Percentiles rank a stretch among this genome's conserved stretches.
Conservation (phyloP, 441 rosid genomes). For the Melastoma candidum region DNA sequence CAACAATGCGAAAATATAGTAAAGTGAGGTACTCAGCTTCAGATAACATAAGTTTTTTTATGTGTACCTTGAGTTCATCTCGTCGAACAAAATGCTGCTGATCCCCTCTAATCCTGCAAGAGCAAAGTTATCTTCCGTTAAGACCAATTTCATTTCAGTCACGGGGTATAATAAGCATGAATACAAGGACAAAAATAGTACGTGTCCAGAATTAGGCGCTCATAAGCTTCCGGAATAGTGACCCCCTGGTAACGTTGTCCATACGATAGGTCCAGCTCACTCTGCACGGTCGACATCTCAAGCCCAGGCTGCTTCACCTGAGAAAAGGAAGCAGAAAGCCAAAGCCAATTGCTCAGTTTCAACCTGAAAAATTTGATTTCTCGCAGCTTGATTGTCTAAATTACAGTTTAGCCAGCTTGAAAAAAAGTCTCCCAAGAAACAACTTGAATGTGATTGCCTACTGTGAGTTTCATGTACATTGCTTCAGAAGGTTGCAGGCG, state of each 20-base stretch:
- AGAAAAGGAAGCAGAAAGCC: slow-evolving; percentile 9
- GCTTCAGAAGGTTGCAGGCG: slow-evolving; percentile 95
- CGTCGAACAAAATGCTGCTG: slow-evolving; percentile 99
- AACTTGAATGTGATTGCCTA: slow-evolving; percentile 26
- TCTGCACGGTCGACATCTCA: slow-evolving; percentile 88
- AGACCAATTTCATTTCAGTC: no score
- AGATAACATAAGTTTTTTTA: no score
- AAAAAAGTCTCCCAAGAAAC: background rate
- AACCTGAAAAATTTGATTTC: no score
- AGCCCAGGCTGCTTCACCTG: slow-evolving; percentile 98
- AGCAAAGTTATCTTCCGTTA: slow-evolving; percentile 9
- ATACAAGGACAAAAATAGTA: slow-evolving; percentile 23
- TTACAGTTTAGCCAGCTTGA: no score
- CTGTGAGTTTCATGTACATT: slow-evolving; percentile 95
- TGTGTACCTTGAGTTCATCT: slow-evolving; percentile 85
- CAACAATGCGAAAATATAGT: no score
- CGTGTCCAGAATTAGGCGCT: slow-evolving; percentile 98
- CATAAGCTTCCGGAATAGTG: slow-evolving; percentile 89
- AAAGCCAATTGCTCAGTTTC: background rate
- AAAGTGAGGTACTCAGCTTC: no score
- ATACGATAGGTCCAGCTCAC: slow-evolving; percentile 94
- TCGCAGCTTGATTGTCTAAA: no score
- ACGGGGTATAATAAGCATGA: background rate
- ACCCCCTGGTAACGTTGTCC: slow-evolving; percentile 80
- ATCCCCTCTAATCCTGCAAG: slow-evolving; percentile 79